A percentile compares a stretch with the other conserved stretches of the same genome.
Evolutionary conservation across 768 basidiomycete genomes (phyloP).

Genomic region (Lepiota subincarnata): DNA sequence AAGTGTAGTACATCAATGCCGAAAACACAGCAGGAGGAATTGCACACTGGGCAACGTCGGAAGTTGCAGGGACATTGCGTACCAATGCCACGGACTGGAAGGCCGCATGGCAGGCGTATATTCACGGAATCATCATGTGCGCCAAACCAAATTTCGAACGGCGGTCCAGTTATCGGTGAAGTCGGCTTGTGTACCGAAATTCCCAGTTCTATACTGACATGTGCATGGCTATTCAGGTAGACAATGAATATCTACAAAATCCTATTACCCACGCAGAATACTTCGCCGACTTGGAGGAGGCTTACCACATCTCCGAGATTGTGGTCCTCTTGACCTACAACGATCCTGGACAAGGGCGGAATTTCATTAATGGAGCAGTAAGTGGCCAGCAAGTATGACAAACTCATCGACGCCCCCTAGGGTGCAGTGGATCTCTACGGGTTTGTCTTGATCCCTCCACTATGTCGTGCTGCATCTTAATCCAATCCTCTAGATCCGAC

Average conservation of each 20-base stretch:
- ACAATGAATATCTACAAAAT: conserved; percentile 71
- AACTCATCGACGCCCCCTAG: conserved; percentile 21
- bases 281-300: conserved; percentile 56
- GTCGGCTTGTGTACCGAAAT: neutral
- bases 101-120: conserved; percentile 69
- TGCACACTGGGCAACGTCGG: conserved; percentile 65
- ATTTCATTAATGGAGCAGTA: conserved; percentile 71
- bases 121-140: conserved; percentile 55
- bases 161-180: conserved; percentile 73
- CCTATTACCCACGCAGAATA: conserved; percentile 45
- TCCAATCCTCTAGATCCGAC: conserved; percentile 40
- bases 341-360: conserved; percentile 52
- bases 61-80: conserved; percentile 62
- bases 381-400: conserved; percentile 14
- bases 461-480: too few species aligned
- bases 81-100: conserved; percentile 71
- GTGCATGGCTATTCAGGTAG: conserved; percentile 31
- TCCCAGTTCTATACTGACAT: neutral
- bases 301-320: conserved; percentile 51
- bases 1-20: conserved; percentile 65
- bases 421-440: conserved; percentile 78
- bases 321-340: conserved; percentile 75
- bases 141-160: conserved; percentile 64
- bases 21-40: conserved; percentile 78
- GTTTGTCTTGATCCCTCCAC: conserved; percentile 25